These are phyloP conservation scores for Tricholoma furcatifolium DNA, from an alignment of 768 basidiomycete species.

Conservation along the genomic window DNA sequence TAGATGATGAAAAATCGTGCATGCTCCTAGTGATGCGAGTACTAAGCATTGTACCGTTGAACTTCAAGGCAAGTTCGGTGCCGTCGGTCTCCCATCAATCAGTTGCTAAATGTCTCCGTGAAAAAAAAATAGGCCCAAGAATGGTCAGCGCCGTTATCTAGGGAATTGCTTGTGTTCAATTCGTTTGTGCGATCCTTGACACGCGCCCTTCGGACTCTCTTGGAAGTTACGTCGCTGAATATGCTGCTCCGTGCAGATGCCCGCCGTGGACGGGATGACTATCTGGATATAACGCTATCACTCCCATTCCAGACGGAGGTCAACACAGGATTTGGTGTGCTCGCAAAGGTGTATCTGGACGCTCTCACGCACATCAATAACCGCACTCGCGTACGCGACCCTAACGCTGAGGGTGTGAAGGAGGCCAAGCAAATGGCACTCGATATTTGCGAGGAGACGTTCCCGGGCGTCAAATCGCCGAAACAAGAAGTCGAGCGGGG, in stretches of 20 bases:
- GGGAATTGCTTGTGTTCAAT: slow-evolving; percentile 97
- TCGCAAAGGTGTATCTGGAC: slow-evolving; percentile 96
- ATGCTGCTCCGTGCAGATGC: slow-evolving; percentile 92
- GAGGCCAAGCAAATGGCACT: slow-evolving; percentile 87
- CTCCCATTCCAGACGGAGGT: slow-evolving; percentile 95
- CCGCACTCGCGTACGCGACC: slow-evolving; percentile 71
- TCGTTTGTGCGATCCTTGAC: slow-evolving; percentile 92
- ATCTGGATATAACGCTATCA: slow-evolving; percentile 88
- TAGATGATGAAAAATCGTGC: slow-evolving; percentile 91
- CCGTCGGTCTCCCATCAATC: slow-evolving; percentile 1
- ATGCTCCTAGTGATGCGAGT: slow-evolving; percentile 97
- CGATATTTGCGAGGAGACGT: slow-evolving; percentile 91
- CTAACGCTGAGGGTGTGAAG: slow-evolving; percentile 73
- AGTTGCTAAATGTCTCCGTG: slow-evolving; percentile 1
- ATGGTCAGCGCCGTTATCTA: slow-evolving; percentile 96
- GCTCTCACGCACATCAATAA: slow-evolving; percentile 88
- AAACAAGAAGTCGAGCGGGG: slow-evolving; percentile 91
- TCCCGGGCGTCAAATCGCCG: slow-evolving; percentile 87
- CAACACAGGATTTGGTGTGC: slow-evolving; percentile 96
- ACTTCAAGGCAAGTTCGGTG: slow-evolving; percentile 73
- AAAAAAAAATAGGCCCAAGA: slow-evolving; percentile 60
- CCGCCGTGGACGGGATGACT: slow-evolving; percentile 82
- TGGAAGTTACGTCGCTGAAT: slow-evolving; percentile 91
- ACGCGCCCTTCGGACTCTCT: slow-evolving; percentile 82
- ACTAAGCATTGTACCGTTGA: slow-evolving; percentile 90